Percentiles rank a stretch among this genome's conserved stretches.
Evolutionary conservation across 2,329 filamentous ascomycete species (phyloP).

Genomic region (Chaetomiaceae sp.): DNA sequence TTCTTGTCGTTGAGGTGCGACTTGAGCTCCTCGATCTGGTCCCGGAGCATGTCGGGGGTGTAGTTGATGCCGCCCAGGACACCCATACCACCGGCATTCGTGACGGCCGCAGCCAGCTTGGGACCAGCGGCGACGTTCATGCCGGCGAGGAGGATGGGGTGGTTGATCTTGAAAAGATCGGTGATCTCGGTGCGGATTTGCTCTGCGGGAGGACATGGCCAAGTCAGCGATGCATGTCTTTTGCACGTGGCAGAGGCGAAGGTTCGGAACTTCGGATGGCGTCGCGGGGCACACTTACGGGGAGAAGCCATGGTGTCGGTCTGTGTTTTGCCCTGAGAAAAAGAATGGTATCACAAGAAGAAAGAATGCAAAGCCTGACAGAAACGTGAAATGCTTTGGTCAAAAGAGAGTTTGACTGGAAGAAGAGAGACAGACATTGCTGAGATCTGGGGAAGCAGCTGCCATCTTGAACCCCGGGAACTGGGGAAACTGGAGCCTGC

Average conservation of each 20-base stretch:
- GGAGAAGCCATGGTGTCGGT: constrained; percentile 65
- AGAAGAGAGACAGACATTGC: constrained; percentile 6
- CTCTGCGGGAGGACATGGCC: constrained; percentile 47
- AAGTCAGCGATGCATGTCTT: constrained; percentile 2
- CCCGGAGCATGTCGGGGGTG: constrained; percentile 92
- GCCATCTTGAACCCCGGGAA: constrained; percentile 10
- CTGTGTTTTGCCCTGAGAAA: constrained; percentile 6
- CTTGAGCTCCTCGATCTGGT: constrained; percentile 95
- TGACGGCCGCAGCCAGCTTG: constrained; percentile 92
- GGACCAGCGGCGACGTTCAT: constrained; percentile 99
- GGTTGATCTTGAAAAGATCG: constrained; percentile 96
- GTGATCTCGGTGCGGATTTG: constrained; percentile 87
- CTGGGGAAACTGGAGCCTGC: constrained; percentile 3
- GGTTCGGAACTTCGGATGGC: not conserved
- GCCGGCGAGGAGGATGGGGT: constrained; percentile 90
- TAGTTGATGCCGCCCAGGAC: constrained; percentile 95
- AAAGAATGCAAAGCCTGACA: constrained; percentile 7
- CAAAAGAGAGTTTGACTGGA: constrained; percentile 9
- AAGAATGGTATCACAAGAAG: constrained; percentile 16
- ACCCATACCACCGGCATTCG: constrained; percentile 92
- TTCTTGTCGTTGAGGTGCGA: constrained; percentile 82
- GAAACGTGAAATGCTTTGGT: not conserved
- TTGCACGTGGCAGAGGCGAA: not conserved
- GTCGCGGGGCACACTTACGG: constrained; percentile 52
- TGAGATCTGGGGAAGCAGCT: constrained; percentile 19